phyloP scores from a whole-genome alignment of 345 rosid genomes.

The Erysimum cheiranthoides region DNA sequence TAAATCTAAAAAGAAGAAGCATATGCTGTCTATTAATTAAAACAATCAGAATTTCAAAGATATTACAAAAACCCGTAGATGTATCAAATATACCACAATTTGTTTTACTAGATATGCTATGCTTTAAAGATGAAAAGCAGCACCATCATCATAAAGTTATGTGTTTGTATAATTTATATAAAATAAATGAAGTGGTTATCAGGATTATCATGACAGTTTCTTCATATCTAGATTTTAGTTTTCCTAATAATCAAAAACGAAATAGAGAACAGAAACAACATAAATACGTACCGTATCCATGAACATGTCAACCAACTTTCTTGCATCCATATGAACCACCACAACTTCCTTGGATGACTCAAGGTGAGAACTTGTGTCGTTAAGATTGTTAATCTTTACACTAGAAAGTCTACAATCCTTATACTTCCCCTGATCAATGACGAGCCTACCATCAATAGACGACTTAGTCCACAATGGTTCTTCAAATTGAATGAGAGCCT shows the following conservation, averaged over 20 bases:
- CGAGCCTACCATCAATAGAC: conserved; percentile 46
- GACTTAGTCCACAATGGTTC: conserved; percentile 73
- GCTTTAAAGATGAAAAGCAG: not conserved
- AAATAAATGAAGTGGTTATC: not conserved
- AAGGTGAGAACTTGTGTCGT: conserved; percentile 47
- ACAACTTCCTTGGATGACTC: conserved; percentile 69
- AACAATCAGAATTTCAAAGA: not conserved
- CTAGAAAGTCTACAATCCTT: not conserved
- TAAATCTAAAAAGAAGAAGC: not conserved
- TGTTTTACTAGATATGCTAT: not conserved
- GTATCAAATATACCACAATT: not conserved
- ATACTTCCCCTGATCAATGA: conserved; percentile 53
- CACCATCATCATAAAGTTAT: not conserved
- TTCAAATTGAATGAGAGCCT: conserved; percentile 48
- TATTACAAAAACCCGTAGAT: not conserved
- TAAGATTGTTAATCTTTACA: conserved; percentile 35
- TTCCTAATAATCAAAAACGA: too few relatives aligned
- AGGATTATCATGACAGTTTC: not conserved
- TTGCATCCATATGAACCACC: conserved; percentile 52
- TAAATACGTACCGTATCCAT: conserved; percentile 54
- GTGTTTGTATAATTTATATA: not conserved
- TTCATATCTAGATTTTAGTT: not conserved
- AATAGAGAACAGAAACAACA: too few relatives aligned
- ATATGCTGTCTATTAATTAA: not conserved
- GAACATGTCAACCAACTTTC: conserved; percentile 54